A percentile compares a stretch with the other conserved stretches of the same genome.
These are phyloP conservation scores for Collybia mongolica DNA, from an alignment of 768 basidiomycete genomes.

Conservation along the genomic window DNA sequence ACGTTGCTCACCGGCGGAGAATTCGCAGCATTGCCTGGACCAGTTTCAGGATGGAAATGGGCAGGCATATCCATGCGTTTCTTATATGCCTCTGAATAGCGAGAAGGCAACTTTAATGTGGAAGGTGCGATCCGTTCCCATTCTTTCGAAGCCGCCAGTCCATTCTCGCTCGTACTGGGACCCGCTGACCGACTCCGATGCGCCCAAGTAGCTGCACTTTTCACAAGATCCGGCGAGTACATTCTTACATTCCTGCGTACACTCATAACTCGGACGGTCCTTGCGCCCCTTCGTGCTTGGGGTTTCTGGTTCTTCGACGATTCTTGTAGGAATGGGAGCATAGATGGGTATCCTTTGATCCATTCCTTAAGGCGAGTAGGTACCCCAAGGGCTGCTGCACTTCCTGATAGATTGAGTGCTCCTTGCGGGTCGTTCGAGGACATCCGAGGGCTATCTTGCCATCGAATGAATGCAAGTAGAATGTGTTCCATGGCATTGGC, in stretches of 20 bases:
- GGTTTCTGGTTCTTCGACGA: constrained; percentile 36
- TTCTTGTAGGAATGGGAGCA: constrained; percentile 62
- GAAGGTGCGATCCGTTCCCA: constrained; percentile 74
- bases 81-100: constrained; percentile 74
- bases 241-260: constrained; percentile 82
- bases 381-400: constrained; percentile 61
- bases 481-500: constrained; percentile 91
- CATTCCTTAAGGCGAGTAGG: constrained; percentile 89
- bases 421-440: constrained; percentile 3
- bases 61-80: constrained; percentile 72
- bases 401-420: constrained; percentile 37
- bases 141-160: constrained; percentile 62
- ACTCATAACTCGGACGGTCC: constrained; percentile 73
- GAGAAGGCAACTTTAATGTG: constrained; percentile 57
- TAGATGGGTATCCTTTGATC: constrained; percentile 87
- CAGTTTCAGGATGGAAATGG: constrained; percentile 55
- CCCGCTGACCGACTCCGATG: constrained; percentile 22
- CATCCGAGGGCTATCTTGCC: constrained; percentile 59
- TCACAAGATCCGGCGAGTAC: constrained; percentile 85
- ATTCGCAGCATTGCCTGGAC: constrained; percentile 24
- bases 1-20: constrained; percentile 23
- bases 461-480: constrained; percentile 86
- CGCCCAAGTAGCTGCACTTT: constrained; percentile 52
- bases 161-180: constrained; percentile 31
- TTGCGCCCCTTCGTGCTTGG: constrained; percentile 72